Evolutionary conservation across 352 stramenopile genomes (phyloP).

Genomic region (Phytophthora meadii): DNA sequence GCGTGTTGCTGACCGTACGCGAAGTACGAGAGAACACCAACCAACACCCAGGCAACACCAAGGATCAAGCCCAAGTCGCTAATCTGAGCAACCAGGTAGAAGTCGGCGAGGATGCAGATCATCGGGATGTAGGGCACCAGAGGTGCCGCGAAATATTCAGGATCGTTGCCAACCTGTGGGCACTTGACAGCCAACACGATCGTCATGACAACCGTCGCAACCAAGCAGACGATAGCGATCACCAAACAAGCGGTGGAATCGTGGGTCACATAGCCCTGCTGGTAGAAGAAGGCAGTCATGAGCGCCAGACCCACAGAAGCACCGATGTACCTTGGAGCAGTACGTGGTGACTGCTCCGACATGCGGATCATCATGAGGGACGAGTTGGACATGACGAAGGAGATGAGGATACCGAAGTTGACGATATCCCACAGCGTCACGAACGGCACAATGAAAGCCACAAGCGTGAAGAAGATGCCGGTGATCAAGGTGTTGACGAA

Average conservation of each 20-base stretch:
- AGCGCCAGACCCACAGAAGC: conserved; percentile 29
- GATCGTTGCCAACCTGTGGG: conserved; percentile 39
- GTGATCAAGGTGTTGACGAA: conserved; percentile 62
- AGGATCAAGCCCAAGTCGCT: conserved; percentile 47
- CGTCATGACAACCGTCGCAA: conserved; percentile 32
- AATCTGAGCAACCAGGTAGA: conserved; percentile 58
- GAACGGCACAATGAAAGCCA: conserved; percentile 67
- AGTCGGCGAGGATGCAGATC: conserved; percentile 55
- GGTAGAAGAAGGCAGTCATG: conserved; percentile 48
- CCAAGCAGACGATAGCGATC: conserved; percentile 44
- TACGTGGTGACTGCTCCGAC: conserved; percentile 37
- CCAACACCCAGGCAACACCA: conserved; percentile 43
- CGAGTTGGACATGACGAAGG: conserved; percentile 75
- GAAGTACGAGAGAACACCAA: conserved; percentile 56
- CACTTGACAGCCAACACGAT: conserved; percentile 49
- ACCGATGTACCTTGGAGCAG: conserved; percentile 46
- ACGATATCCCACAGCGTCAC: conserved; percentile 71
- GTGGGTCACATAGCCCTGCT: conserved; percentile 49
- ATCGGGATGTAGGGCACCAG: conserved; percentile 54
- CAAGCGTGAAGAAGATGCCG: conserved; percentile 51
- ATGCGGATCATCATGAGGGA: conserved; percentile 61
- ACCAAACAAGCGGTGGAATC: conserved; percentile 32
- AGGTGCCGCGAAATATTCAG: conserved; percentile 44
- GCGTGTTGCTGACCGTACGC: conserved; percentile 52
- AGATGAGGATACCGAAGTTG: conserved; percentile 69